Evolutionary conservation across 352 stramenopile genomes (phyloP), one percentile per base, ranked within the genome.

Genomic region (Pseudoperonospora humuli): DNA sequence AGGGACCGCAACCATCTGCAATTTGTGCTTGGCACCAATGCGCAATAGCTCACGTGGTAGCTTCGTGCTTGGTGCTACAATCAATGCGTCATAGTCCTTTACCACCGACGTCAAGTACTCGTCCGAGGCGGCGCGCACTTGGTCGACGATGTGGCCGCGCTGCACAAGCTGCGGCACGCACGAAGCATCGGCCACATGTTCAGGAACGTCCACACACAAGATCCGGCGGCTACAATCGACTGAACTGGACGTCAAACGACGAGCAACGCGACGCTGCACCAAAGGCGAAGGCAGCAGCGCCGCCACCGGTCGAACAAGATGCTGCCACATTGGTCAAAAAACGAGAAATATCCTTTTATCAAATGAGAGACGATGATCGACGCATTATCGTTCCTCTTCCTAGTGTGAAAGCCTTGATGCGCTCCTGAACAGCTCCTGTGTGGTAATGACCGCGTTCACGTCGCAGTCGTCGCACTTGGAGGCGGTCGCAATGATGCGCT

Each of bases 161-260:
- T 86, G 73, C 21, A 86, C 70, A 29, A 90, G 68, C 51, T 84
- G 67, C 34, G 82, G 72, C 3, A 84, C 68, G 41, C 69, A 81
- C 45, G 68, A 61, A 7, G 53, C 38, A 28, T 86, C 70, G 24
- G 71, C 58, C 31, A 83, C 41, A 1, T 64, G 50, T 33, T 64
- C 50, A 18, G 70, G 70, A 3, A 84, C 59, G 36, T 83, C 70
- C 11, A 88, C 64, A 19, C 70, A 88, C 17, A 88, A 56, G 35
- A 88, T 75, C 33, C 75, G 75, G 29, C 56, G 44, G 31, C 36
- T 59, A 20, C 46, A 28, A 3, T 57, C 34, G 8, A 21, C 6
- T 1, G 45, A 31, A 4, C 33, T 18, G 1, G 36, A 40, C 29
- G 63, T 50, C 18, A 67, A 40, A 19, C 54, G 39, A 17, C 52